Conservation (phyloP, 2,329 filamentous ascomycete species). For the Paecilomyces sp. region DNA sequence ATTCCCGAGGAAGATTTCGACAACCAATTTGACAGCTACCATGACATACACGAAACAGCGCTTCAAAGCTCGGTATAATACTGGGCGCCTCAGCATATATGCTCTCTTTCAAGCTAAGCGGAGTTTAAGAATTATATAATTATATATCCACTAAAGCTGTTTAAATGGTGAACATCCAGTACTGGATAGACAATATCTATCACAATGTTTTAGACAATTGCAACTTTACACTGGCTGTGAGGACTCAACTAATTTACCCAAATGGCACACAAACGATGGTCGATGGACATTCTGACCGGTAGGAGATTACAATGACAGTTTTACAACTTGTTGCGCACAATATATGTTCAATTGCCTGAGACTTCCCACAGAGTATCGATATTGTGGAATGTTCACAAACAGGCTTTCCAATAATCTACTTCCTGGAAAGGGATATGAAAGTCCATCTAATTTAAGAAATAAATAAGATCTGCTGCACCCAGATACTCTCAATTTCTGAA, state of each 20-base stretch:
- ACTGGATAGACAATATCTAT: conserved; percentile 42
- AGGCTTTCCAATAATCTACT: conserved; percentile 51
- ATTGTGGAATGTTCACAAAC: conserved; percentile 31
- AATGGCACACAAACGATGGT: conserved; percentile 43
- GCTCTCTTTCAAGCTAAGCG: conserved; percentile 58
- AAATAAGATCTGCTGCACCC: conserved; percentile 31
- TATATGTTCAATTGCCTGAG: conserved; percentile 24
- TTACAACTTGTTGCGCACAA: conserved; percentile 35
- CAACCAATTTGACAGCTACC: conserved; percentile 24
- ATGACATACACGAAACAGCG: conserved; percentile 35
- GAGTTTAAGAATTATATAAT: conserved; percentile 50
- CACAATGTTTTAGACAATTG: conserved; percentile 62
- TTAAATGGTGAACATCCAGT: conserved; percentile 46
- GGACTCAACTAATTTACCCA: conserved; percentile 53
- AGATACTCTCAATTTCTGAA: conserved; percentile 16
- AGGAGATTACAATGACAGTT: conserved; percentile 40
- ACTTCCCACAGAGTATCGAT: conserved; percentile 44
- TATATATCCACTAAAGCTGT: conserved; percentile 33
- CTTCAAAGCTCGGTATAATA: conserved; percentile 45
- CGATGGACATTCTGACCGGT: conserved; percentile 49
- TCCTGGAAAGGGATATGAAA: conserved; percentile 45
- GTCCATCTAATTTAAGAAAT: conserved; percentile 33
- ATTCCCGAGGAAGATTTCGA: conserved; percentile 46
- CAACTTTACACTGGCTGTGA: conserved; percentile 48
- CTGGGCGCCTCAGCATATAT: conserved; percentile 57